A percentile compares a stretch with the other conserved stretches of the same genome.
phyloP scores from a whole-genome alignment of 192 early-diverging fungal species.

The Obelidium mucronatum region DNA sequence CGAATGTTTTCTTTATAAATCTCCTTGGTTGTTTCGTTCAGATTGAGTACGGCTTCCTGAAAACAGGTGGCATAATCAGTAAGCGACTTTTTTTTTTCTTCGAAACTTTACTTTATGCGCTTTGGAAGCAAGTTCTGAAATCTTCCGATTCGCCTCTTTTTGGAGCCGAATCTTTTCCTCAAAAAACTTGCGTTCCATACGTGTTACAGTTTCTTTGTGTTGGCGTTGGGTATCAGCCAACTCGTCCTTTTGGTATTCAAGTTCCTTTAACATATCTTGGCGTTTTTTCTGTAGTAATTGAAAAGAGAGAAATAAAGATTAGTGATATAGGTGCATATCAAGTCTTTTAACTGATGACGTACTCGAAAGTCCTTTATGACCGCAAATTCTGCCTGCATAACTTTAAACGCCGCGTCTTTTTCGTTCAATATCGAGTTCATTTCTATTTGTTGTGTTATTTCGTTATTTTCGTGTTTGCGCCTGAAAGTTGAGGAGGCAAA shows the following conservation, averaged over 20 bases:
- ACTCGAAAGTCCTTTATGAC: slow-evolving; percentile 73
- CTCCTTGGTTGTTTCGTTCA: slow-evolving; percentile 69
- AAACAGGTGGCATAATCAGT: background rate
- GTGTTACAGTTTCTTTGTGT: slow-evolving; percentile 61
- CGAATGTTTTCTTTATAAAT: slow-evolving; percentile 69
- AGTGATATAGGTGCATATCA: background rate
- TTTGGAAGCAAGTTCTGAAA: slow-evolving; percentile 66
- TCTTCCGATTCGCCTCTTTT: slow-evolving; percentile 69
- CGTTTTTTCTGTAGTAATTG: slow-evolving; percentile 56
- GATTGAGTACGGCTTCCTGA: slow-evolving; percentile 63
- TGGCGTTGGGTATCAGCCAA: slow-evolving; percentile 63
- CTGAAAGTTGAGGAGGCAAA: slow-evolving; percentile 12
- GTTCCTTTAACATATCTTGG: slow-evolving; percentile 65
- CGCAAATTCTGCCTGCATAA: slow-evolving; percentile 70
- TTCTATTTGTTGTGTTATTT: slow-evolving; percentile 39
- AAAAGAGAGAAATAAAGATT: slow-evolving; percentile 8
- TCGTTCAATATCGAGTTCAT: slow-evolving; percentile 56
- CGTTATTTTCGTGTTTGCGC: too few relatives aligned
- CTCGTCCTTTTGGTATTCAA: slow-evolving; percentile 62
- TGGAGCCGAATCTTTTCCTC: slow-evolving; percentile 72
- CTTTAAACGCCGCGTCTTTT: slow-evolving; percentile 64
- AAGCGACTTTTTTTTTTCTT: background rate
- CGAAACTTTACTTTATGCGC: slow-evolving; percentile 55
- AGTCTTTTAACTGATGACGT: slow-evolving; percentile 23
- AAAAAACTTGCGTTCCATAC: slow-evolving; percentile 72